A percentile compares a stretch with the other conserved stretches of the same genome.
These are phyloP conservation scores for Pogostemon cablin DNA, from an alignment of 257 asterid species.

Conservation along the genomic window DNA sequence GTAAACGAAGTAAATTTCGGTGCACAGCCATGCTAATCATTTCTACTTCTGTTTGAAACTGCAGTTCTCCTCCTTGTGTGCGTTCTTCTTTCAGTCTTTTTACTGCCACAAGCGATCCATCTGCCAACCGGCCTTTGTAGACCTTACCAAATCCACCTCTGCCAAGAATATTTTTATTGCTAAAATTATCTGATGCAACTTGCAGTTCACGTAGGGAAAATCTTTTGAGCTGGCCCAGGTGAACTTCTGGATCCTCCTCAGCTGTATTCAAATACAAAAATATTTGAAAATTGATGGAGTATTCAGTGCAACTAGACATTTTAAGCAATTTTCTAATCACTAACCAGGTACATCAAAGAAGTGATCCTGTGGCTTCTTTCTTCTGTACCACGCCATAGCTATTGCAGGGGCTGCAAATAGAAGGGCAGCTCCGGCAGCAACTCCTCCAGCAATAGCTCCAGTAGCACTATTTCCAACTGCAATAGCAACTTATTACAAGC, in stretches of 20 bases:
- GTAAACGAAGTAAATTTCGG: slow-evolving; percentile 76
- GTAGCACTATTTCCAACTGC: slow-evolving; percentile 54
- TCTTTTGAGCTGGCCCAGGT: slow-evolving; percentile 86
- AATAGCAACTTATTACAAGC: slow-evolving; percentile 27
- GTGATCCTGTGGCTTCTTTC: slow-evolving; percentile 49
- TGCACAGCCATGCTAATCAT: slow-evolving; percentile 94
- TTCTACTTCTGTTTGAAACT: slow-evolving; percentile 92
- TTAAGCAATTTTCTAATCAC: slow-evolving; percentile 27
- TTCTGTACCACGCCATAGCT: slow-evolving; percentile 52
- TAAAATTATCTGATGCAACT: slow-evolving; percentile 77
- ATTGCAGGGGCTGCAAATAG: slow-evolving; percentile 56
- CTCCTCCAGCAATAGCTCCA: slow-evolving; percentile 59
- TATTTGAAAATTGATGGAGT: slow-evolving; percentile 19
- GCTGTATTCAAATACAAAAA: slow-evolving; percentile 50
- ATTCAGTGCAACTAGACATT: background rate
- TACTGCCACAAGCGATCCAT: slow-evolving; percentile 84
- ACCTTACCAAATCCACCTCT: slow-evolving; percentile 92
- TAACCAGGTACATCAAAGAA: slow-evolving; percentile 60
- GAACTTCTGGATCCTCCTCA: slow-evolving; percentile 94
- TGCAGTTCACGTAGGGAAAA: slow-evolving; percentile 81
- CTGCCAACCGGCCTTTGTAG: slow-evolving; percentile 86
- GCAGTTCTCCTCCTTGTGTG: slow-evolving; percentile 82
- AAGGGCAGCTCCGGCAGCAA: slow-evolving; percentile 59
- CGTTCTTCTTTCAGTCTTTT: slow-evolving; percentile 91
- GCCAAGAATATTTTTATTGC: slow-evolving; percentile 74